Base-by-base conservation (phyloP, 768 basidiomycete genomes). In the Lyophyllum atratum region DNA sequence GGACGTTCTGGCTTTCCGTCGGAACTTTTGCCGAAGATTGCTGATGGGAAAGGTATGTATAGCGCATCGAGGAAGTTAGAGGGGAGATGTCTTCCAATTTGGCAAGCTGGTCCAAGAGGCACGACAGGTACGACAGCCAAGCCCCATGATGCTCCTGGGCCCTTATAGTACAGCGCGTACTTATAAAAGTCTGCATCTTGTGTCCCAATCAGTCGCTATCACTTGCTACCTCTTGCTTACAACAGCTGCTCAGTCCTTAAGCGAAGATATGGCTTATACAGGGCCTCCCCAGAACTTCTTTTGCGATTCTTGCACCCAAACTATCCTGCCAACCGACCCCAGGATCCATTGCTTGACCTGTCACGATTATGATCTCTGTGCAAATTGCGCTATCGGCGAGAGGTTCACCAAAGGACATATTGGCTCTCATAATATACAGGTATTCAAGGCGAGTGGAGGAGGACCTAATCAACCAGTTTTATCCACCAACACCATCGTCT, bases 401-500 rank as follows among this genome's bases (percentile, higher is more conserved):
- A 40, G 55, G 14, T 44, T 62, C 33, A 56, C 58, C 22, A 40
- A 37, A 9, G 55, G 33, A 5, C 61, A 62, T 29, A 25, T 59
- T 1, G 43, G 9, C 17, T 39, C 17, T 33, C 61, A 63, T 25
- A 21, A 44, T n/a, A 59, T 34, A 8, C 52, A 57, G 26, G 34
- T 59, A n/a, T 59, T 56, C 39, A 59, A 55, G 19, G 48, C 59
- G 44, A 59, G 61, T n/a, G 59, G 59, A 33, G 21, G 45, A 7
- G 28, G 29, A 33, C 26, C 51, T 29, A 11, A 44, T 7, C n/a
- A 33, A 15, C 47, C 61, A 7, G 45, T 59, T 24, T 44, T 44
- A 8, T 63, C 61, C 10, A n/a, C 25, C 26, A 49, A n/a, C 47
- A 57, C 43, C 7, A 54, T 59, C n/a, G 33, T 37, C 10, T 60